Conservation (phyloP, 1,284 basidiomycete species). For the Thecaphora thlaspeos region DNA sequence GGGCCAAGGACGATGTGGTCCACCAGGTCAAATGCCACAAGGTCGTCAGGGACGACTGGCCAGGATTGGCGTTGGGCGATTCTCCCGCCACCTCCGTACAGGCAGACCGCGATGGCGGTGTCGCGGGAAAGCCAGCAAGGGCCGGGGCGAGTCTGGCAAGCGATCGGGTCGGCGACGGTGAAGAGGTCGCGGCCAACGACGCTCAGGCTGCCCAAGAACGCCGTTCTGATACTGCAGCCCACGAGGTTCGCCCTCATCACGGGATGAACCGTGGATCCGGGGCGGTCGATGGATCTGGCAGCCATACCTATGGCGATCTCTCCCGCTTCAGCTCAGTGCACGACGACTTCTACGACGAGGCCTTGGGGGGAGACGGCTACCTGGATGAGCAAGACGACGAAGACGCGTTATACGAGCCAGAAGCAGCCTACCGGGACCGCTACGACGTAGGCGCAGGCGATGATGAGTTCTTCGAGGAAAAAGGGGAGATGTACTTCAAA, state of each 20-base stretch:
- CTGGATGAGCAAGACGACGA: conserved; percentile 7
- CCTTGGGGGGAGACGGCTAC: conserved; percentile 16
- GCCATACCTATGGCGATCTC: conserved; percentile 29
- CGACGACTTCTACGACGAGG: conserved; percentile 36
- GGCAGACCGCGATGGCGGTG: no score
- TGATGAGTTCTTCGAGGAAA: conserved; percentile 1
- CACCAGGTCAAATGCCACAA: conserved; percentile 21
- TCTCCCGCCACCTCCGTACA: conserved; percentile 1
- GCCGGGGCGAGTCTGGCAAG: no score
- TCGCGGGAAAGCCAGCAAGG: no score
- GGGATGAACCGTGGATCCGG: neutral
- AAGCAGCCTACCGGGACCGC: conserved; percentile 1
- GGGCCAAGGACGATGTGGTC: conserved; percentile 27
- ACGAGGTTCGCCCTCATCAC: no score
- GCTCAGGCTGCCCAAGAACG: no score
- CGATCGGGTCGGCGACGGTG: neutral
- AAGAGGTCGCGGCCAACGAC: neutral
- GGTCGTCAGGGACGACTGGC: conserved; percentile 24
- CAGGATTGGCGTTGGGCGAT: conserved; percentile 16
- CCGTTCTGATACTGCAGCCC: no score
- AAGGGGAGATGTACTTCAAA: conserved; percentile 11
- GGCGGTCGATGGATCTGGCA: neutral
- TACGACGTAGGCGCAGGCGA: conserved; percentile 1
- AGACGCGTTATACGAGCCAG: conserved; percentile 1
- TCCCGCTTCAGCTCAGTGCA: conserved; percentile 29